Percentiles rank a stretch among this genome's conserved stretches.
phyloP scores from a whole-genome alignment of 177 flowering plant species.

The Vitis hybrid region DNA sequence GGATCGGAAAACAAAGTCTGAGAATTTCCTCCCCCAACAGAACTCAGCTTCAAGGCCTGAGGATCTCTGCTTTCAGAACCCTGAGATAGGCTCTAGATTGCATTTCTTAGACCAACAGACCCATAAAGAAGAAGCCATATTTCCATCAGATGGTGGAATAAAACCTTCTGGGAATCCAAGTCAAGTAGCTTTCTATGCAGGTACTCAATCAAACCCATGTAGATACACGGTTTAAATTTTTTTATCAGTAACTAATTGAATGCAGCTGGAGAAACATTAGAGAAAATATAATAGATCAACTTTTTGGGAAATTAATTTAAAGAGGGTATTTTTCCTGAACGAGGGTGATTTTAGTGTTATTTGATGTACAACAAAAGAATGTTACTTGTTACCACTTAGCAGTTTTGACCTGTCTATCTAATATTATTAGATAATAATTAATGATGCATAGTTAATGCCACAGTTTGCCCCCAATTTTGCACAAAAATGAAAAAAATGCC shows the following conservation, averaged over 20 bases:
- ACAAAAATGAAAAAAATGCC: too few relatives aligned
- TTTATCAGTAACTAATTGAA: neutral
- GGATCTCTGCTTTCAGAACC: constrained; percentile 62
- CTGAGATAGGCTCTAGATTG: constrained; percentile 57
- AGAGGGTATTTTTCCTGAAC: too few relatives aligned
- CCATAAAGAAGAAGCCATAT: constrained; percentile 35
- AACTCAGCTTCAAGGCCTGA: constrained; percentile 36
- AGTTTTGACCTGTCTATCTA: neutral
- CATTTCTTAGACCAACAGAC: constrained; percentile 45
- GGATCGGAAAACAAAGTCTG: constrained; percentile 66
- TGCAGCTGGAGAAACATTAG: neutral
- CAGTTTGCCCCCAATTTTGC: neutral
- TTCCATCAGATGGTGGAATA: constrained; percentile 39
- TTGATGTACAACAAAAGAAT: too few relatives aligned
- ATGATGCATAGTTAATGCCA: neutral
- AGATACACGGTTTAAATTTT: constrained; percentile 18
- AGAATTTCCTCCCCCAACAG: constrained; percentile 39
- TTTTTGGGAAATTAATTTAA: neutral
- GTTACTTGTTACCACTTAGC: neutral
- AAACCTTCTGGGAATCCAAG: constrained; percentile 36
- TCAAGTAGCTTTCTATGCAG: constrained; percentile 55
- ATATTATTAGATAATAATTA: neutral
- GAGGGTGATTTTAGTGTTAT: too few relatives aligned
- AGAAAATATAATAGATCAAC: neutral
- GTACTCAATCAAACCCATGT: constrained; percentile 53